A percentile compares a stretch with the other conserved stretches of the same genome.
Conservation (phyloP, 2,329 filamentous ascomycete genomes). For the Phialophora verrucosa region DNA sequence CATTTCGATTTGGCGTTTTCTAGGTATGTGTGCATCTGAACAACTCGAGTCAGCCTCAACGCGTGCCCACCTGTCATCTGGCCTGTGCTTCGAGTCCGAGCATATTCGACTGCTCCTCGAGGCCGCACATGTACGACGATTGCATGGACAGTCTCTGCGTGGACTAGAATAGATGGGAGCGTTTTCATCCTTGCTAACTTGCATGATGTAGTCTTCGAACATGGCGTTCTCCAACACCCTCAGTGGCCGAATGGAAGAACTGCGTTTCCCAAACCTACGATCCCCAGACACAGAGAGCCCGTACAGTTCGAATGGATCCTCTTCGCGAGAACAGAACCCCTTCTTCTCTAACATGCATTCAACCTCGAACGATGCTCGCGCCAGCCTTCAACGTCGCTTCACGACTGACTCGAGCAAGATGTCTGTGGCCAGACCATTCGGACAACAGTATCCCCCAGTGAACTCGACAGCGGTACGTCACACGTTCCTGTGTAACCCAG, state of each 20-base stretch:
- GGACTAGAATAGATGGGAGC: neutral
- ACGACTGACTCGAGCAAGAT: slow-evolving; percentile 88
- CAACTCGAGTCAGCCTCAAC: slow-evolving; percentile 7
- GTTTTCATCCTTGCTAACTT: slow-evolving; percentile 18
- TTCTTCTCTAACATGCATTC: slow-evolving; percentile 64
- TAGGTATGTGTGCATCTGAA: slow-evolving; percentile 25
- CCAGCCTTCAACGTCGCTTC: slow-evolving; percentile 85
- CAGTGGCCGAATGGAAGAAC: slow-evolving; percentile 75
- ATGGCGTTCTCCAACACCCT: slow-evolving; percentile 71
- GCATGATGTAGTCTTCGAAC: slow-evolving; percentile 40
- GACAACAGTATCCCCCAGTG: slow-evolving; percentile 41
- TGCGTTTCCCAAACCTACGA: slow-evolving; percentile 77
- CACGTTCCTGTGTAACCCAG: slow-evolving; percentile 23
- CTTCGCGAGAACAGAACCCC: slow-evolving; percentile 69
- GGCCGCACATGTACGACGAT: slow-evolving; percentile 1
- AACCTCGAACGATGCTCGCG: slow-evolving; percentile 69
- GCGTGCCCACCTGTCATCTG: slow-evolving; percentile 19
- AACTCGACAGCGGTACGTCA: slow-evolving; percentile 40
- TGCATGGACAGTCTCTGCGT: neutral
- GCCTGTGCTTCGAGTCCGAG: slow-evolving; percentile 17
- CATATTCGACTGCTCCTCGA: neutral
- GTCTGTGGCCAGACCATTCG: slow-evolving; percentile 56
- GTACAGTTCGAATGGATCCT: slow-evolving; percentile 75
- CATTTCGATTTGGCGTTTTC: slow-evolving; percentile 4
- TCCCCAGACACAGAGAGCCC: slow-evolving; percentile 76